Percentiles rank a stretch among this genome's conserved stretches.
phyloP scores from a whole-genome alignment of 2,329 filamentous ascomycete species.

The Trichoderma sp. region DNA sequence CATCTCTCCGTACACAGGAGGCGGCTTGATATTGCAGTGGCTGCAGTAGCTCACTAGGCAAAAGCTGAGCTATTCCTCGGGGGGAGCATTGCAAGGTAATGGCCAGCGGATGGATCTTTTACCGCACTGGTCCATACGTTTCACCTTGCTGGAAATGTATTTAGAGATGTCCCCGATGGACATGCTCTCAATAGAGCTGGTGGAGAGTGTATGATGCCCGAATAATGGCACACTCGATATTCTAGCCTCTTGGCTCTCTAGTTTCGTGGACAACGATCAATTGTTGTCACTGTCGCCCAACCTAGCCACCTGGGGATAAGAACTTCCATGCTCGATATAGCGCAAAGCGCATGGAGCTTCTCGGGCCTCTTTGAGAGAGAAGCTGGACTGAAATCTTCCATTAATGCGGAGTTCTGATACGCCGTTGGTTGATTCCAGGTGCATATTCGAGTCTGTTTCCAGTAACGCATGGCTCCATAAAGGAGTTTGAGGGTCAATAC shows the following conservation, averaged over 20 bases:
- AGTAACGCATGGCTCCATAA: not conserved
- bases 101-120: not conserved
- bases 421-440: not conserved
- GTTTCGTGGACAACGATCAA: not conserved
- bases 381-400: not conserved
- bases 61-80: not conserved
- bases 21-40: not conserved
- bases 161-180: not conserved
- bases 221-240: not conserved
- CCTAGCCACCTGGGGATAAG: not conserved
- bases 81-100: not conserved
- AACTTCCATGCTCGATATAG: not conserved
- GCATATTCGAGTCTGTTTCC: not conserved
- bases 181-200: not conserved
- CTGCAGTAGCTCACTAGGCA: not conserved
- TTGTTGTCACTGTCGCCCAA: not conserved
- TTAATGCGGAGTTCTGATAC: not conserved
- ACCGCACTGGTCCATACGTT: not conserved
- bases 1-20: not conserved
- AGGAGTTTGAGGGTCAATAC: not conserved
- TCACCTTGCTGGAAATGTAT: not conserved
- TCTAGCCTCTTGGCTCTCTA: not conserved
- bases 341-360: not conserved
- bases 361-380: not conserved
- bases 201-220: not conserved